Base-by-base conservation (phyloP, 768 basidiomycete genomes). In the Strobilomyces confusus region DNA sequence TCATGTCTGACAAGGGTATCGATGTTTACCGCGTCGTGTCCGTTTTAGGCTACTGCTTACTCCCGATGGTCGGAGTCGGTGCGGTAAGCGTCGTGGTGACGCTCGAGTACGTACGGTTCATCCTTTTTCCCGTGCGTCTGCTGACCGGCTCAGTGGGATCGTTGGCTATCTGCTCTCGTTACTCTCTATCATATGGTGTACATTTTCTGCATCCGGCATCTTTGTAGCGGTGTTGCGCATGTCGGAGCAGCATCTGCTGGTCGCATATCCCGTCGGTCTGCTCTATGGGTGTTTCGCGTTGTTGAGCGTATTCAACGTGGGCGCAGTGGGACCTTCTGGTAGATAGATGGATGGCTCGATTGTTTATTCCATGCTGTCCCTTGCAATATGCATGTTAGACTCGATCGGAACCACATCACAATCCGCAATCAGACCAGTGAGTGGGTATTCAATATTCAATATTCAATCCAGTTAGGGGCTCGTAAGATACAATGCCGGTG, bases 51-150 rank as follows among this genome's bases (percentile, higher is more conserved):
- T 99, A 99, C 67, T 98, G 97, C 66, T 75, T 99, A 34, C 73
- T 99, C 30, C 97, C 95, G 5, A 94, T 99, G 89, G 95, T 99
- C 36, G 90, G 92, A 15, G 84, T 98, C 5, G 87, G 93, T 33
- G 87, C 89, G 20, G 77, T 95, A 22, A 93, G 92, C 60, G 90
- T 98, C 46, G 80, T 88, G 63, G 76, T 92, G 37, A 85, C 87
- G 19, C 80, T 98, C 46, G 91, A 98, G 94, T 95, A 69, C 44
- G 92, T 82, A 25, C 26, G 36, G 54, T 44, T 38, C 26, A 17
- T 40, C 52, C 22, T 42, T 43, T 9, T 53, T 49, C 22, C 50
- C 11, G 37, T 38, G 11, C 45, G 17, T 19, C n/a, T 3, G 17
- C 60, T 58, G 1, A 67, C 19, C 15, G 13, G 19, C 58, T 9